These are phyloP conservation scores for Solanum hybrid DNA, from an alignment of 305 asterid species.

Conservation along the genomic window DNA sequence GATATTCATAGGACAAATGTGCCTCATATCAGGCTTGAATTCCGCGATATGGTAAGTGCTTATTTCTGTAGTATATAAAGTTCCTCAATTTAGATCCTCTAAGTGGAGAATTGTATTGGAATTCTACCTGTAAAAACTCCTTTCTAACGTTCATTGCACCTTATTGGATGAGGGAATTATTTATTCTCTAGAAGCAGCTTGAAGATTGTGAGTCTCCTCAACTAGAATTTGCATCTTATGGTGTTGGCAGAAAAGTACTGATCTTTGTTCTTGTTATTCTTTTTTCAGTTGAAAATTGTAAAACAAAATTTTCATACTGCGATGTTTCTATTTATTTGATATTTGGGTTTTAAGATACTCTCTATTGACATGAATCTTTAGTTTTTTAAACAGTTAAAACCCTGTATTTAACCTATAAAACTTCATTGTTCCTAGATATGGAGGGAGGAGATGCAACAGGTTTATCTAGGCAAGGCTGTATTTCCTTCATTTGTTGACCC, in stretches of 20 bases:
- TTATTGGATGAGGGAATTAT: not conserved
- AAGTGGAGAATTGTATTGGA: not conserved
- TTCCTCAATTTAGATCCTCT: not conserved
- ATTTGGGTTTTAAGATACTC: not conserved
- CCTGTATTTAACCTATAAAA: not conserved
- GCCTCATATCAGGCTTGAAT: conserved; percentile 91
- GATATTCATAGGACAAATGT: conserved; percentile 94
- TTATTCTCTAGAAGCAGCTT: not conserved
- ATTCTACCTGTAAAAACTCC: not conserved
- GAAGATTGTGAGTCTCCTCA: not conserved
- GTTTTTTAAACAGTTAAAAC: not conserved
- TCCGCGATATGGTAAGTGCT: conserved; percentile 75
- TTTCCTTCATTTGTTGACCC: conserved; percentile 50
- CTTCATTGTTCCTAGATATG: conserved; percentile 50
- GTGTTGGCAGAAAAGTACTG: not conserved
- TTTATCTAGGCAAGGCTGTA: conserved; percentile 60
- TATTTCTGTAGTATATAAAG: not conserved
- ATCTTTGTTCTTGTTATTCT: not conserved
- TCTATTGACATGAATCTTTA: not conserved
- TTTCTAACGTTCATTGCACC: not conserved
- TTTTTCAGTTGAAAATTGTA: not conserved
- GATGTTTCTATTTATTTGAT: not conserved
- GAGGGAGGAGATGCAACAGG: conserved; percentile 89
- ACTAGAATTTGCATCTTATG: not conserved
- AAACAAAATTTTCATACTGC: not conserved